phyloP scores from a whole-genome alignment of 192 early-diverging fungal genomes.

The Mortierella hygrophila region DNA sequence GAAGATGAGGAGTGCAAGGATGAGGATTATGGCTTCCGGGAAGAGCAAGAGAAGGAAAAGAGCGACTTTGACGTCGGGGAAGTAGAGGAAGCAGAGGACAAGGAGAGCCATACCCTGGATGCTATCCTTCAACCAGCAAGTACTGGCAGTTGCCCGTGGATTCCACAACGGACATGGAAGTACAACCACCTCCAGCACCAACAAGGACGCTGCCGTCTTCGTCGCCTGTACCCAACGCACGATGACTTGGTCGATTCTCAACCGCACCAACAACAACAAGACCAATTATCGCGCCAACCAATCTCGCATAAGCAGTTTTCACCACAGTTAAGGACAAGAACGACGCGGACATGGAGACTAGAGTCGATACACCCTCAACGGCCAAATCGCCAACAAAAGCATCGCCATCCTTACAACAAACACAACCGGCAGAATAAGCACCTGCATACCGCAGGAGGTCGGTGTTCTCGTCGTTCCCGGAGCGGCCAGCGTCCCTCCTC shows the following conservation, averaged over 20 bases:
- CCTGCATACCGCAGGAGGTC: neutral
- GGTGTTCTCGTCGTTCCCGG: neutral
- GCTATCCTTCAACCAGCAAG: neutral
- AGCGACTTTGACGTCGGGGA: neutral
- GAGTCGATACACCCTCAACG: neutral
- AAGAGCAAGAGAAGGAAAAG: neutral
- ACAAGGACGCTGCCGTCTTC: neutral
- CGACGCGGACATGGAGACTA: neutral
- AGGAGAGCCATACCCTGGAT: neutral
- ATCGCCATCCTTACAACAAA: neutral
- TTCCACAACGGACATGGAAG: slow-evolving; percentile 2
- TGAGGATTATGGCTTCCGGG: neutral
- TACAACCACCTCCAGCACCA: neutral
- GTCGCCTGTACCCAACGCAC: neutral
- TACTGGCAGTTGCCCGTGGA: neutral
- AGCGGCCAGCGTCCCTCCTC: neutral
- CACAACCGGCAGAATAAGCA: neutral
- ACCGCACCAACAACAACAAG: slow-evolving; percentile 20
- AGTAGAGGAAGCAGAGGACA: neutral
- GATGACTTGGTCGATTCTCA: neutral
- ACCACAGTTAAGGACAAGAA: neutral
- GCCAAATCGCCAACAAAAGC: neutral
- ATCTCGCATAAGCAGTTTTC: neutral
- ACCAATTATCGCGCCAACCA: neutral
- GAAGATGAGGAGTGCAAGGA: neutral